Conservation (phyloP, 1,139 yeast genomes). For the Yamadazyma epiphylla region DNA sequence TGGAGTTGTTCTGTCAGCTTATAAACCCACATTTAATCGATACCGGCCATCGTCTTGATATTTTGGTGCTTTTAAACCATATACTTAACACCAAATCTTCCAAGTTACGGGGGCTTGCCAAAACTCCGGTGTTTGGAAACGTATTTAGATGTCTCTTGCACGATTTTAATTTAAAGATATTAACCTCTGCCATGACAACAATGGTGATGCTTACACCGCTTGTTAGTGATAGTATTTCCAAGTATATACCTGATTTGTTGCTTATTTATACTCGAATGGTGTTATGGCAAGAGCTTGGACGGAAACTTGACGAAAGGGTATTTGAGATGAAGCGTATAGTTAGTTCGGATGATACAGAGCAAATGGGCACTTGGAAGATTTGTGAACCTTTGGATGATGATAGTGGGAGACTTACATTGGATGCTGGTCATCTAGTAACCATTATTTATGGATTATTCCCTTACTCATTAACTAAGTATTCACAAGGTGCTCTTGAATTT, state of each 20-base stretch:
- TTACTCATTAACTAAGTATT: constrained; percentile 41
- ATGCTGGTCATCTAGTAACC: constrained; percentile 28
- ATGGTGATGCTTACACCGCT: constrained; percentile 57
- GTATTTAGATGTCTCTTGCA: constrained; percentile 38
- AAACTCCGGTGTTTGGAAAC: constrained; percentile 37
- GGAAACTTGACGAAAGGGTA: constrained; percentile 10
- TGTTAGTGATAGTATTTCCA: constrained; percentile 31
- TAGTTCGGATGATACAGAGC: constrained; percentile 3
- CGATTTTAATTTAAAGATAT: constrained; percentile 42
- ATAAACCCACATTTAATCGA: constrained; percentile 28
- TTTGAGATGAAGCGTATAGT: constrained; percentile 8
- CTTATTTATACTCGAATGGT: constrained; percentile 42
- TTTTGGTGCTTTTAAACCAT: constrained; percentile 30
- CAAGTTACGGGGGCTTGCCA: constrained; percentile 27
- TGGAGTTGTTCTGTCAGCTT: constrained; percentile 28
- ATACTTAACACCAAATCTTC: constrained; percentile 26
- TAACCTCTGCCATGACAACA: constrained; percentile 40
- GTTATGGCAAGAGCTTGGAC: constrained; percentile 24
- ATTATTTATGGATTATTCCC: constrained; percentile 64
- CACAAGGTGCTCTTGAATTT: constrained; percentile 33
- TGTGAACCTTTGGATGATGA: constrained; percentile 8
- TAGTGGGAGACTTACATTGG: constrained; percentile 8
- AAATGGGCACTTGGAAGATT: constrained; percentile 17
- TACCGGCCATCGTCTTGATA: constrained; percentile 29
- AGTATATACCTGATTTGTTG: constrained; percentile 40